Base-by-base conservation (phyloP, 2,329 filamentous ascomycete genomes). In the Botryotinia narcissicola region DNA sequence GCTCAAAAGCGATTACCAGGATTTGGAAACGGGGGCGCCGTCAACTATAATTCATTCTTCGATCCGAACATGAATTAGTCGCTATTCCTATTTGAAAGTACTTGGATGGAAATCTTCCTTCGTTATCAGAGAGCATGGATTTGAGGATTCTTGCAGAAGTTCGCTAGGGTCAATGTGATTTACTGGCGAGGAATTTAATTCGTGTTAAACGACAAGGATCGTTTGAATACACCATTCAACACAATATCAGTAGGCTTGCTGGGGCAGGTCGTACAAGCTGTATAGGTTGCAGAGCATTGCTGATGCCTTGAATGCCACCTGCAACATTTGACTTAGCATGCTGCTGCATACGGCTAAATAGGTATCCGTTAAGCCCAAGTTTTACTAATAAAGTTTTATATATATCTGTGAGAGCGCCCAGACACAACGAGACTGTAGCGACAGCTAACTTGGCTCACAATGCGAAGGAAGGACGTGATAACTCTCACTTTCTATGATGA, bases 281-380 rank as follows among this genome's bases (percentile, higher is more conserved):
- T 42, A 3, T 25, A 35, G 20, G 60, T 57, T 32, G 32, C 35
- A 40, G 51, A 46, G 40, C 32, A 72, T 59, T 59, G 62, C 51
- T 72, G 71, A 72, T 72, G 71, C 71, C 62, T 72, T 72, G 63
- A 48, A 48, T 60, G 71, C 51, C 51, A 72, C 51, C 29, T 44
- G 32, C 40, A 51, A 22, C 42, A 12, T 68, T 54, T 32, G 22
- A 48, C 29, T 72, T 16, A 42, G 62, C 32, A 68, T 32, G 32
- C 40, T 22, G 22, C 25, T n/a, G 62, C 51, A 59, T 25, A 40
- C 40, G 37, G 25, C 14, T 32, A 37, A 60, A 68, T 72, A 72
- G 71, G 71, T 62, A 72, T 68, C 62, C 46, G 62, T 44, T 48
- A 59, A 29, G 51, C 46, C n/a, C n/a, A 42, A 51, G 46, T 35